phyloP scores from a whole-genome alignment of 1,284 basidiomycete species.

The Exobasidium cylindrosporum region DNA sequence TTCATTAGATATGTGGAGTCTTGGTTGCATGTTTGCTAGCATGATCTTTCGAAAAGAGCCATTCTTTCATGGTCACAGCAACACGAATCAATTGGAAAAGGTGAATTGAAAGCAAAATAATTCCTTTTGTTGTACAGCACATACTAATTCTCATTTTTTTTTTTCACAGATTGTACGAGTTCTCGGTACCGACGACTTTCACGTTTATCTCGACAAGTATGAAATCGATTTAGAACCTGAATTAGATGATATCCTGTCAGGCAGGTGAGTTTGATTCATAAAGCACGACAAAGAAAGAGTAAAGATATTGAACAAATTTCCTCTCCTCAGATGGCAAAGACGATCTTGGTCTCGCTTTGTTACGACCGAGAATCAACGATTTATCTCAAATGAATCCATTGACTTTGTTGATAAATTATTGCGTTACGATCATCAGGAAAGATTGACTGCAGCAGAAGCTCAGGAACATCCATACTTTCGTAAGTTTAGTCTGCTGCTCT shows the following conservation, averaged over 20 bases:
- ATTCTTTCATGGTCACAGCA: conserved; percentile 99
- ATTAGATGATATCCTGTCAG: conserved; percentile 52
- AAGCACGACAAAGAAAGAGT: too few species aligned
- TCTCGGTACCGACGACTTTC: conserved; percentile 91
- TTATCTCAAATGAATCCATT: conserved; percentile 73
- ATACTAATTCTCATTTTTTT: background rate
- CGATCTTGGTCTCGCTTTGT: conserved; percentile 70
- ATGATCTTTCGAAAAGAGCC: conserved; percentile 98
- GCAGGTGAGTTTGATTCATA: conserved; percentile 1
- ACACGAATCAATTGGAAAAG: conserved; percentile 93
- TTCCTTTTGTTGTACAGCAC: too few species aligned
- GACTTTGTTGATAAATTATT: conserved; percentile 94
- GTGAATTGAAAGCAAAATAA: too few species aligned
- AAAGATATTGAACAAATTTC: conserved; percentile 72
- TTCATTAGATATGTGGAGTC: conserved; percentile 87
- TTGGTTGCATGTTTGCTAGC: conserved; percentile 84
- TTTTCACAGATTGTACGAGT: conserved; percentile 80
- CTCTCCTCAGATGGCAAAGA: conserved; percentile 67
- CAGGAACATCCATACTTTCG: conserved; percentile 52
- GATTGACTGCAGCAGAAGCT: conserved; percentile 72
- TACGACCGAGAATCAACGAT: conserved; percentile 79
- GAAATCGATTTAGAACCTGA: conserved; percentile 66
- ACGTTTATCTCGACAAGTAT: conserved; percentile 61
- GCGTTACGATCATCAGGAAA: conserved; percentile 94
- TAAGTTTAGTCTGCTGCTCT: background rate